A percentile compares a stretch with the other conserved stretches of the same genome.
Evolutionary conservation across 2,329 filamentous ascomycete species (phyloP).

Genomic region (Paradendryphiella salina): DNA sequence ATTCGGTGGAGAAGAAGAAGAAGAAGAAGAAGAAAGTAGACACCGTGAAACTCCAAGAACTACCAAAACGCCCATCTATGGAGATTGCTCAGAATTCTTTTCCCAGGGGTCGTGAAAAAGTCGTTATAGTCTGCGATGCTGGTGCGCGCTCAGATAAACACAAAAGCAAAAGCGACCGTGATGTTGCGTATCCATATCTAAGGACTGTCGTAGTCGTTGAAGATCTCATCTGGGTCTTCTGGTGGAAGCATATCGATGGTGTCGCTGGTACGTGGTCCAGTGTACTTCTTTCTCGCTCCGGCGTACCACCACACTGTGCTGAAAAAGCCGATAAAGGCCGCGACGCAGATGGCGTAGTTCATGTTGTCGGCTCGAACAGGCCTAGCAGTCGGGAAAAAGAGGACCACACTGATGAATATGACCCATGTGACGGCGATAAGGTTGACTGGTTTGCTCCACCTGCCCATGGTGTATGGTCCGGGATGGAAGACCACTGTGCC

Average conservation of each 20-base stretch:
- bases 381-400: slow-evolving; percentile 55
- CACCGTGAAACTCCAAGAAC: background rate
- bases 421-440: slow-evolving; percentile 63
- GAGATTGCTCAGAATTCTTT: background rate
- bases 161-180: background rate
- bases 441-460: slow-evolving; percentile 60
- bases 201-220: slow-evolving; percentile 41
- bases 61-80: background rate
- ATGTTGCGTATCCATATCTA: slow-evolving; percentile 9
- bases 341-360: slow-evolving; percentile 55
- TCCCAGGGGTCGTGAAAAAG: slow-evolving; percentile 2
- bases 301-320: slow-evolving; percentile 53
- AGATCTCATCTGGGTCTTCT: slow-evolving; percentile 47
- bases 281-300: slow-evolving; percentile 56
- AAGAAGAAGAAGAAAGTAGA: background rate
- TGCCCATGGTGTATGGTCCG: slow-evolving; percentile 62
- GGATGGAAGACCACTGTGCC: slow-evolving; percentile 58
- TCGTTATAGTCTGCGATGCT: slow-evolving; percentile 1
- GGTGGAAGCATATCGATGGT: slow-evolving; percentile 50
- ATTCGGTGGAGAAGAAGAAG: background rate
- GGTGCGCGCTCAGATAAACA: background rate
- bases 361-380: slow-evolving; percentile 52
- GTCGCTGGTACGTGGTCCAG: slow-evolving; percentile 61
- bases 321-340: slow-evolving; percentile 54
- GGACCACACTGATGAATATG: slow-evolving; percentile 63